Base-by-base conservation (phyloP, 352 stramenopile species). In the Globisporangium echinulatum region DNA sequence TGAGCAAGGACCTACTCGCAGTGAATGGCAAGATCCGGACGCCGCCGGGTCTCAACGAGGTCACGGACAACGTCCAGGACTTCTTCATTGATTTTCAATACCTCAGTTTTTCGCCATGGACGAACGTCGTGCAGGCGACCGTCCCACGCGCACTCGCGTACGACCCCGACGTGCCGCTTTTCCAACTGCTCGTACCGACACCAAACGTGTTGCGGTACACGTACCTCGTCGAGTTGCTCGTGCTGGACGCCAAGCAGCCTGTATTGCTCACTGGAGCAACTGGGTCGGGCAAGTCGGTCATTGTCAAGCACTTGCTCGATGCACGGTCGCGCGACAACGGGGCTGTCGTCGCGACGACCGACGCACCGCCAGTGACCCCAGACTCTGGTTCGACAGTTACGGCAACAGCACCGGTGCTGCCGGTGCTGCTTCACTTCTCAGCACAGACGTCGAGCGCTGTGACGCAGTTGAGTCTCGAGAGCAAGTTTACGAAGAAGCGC, bases 401-500 rank as follows among this genome's bases (percentile, higher is more conserved):
- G 6, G 58, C 60, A n/a, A 62, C 62, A 10, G 64, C 65, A 1
- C 71, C 71, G 17, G 44, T 88, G 0, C 37, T 89, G 11, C 69
- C 79, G 14, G 68, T 92, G 1, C 47, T 63, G 6, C 70, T 97
- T 5, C 90, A 96, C 50, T 88, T 97, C 56, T 97, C 87, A 2
- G 90, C 90, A 0, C 89, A 96, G 56, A 96, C 90, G 2, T 81
- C 75, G 0, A 96, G 84, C 19, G 62, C 76, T 8, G 68, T 92
- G 38, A 92, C 79, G 0, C 85, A 97, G 59, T 33, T 85, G n/a
- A 89, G 77, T 36, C 88, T 97, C 9, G 91, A 97, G 63, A 88
- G 73, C 55, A 97, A 96, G 58, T 71, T 97, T 38, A 65, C 84
- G 36, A 95, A 95, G 67, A 98, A 98, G 65, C 71, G 92, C 13